These are phyloP conservation scores for Penicillium pulvis DNA, from an alignment of 495 filamentous ascomycete genomes.

Conservation along the genomic window DNA sequence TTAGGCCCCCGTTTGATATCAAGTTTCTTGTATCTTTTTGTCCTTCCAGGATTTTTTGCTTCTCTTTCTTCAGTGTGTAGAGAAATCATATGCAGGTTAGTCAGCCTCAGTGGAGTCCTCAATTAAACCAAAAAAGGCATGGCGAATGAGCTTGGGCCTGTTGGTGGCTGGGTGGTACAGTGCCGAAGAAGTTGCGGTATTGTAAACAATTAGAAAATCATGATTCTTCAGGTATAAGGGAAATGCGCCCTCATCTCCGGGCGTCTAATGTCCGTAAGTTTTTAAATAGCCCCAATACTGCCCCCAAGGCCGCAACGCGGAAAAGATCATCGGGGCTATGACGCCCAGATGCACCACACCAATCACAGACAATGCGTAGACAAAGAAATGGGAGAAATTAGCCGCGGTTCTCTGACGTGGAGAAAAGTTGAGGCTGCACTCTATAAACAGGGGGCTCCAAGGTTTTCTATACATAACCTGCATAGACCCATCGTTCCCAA, in stretches of 20 bases:
- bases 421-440: neutral
- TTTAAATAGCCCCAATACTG: neutral
- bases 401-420: conserved; percentile 1
- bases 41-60: no score
- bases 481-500: conserved; percentile 1
- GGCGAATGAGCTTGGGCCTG: conserved; percentile 12
- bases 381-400: neutral
- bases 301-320: neutral
- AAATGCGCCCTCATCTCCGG: neutral
- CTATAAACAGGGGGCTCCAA: neutral
- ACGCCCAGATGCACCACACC: neutral
- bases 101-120: conserved; percentile 15
- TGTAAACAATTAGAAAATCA: conserved; percentile 3
- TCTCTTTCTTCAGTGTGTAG: neutral
- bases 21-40: neutral
- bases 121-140: conserved; percentile 4
- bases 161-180: conserved; percentile 11
- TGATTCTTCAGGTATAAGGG: neutral
- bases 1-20: neutral
- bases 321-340: neutral
- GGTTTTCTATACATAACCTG: neutral
- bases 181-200: conserved; percentile 6
- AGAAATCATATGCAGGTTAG: conserved; percentile 16
- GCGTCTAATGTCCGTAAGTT: neutral
- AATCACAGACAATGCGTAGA: neutral